Percentiles rank a stretch among this genome's conserved stretches.
phyloP scores from a whole-genome alignment of 1,139 yeast species.

The Kurtzmaniella quercitrusa region DNA sequence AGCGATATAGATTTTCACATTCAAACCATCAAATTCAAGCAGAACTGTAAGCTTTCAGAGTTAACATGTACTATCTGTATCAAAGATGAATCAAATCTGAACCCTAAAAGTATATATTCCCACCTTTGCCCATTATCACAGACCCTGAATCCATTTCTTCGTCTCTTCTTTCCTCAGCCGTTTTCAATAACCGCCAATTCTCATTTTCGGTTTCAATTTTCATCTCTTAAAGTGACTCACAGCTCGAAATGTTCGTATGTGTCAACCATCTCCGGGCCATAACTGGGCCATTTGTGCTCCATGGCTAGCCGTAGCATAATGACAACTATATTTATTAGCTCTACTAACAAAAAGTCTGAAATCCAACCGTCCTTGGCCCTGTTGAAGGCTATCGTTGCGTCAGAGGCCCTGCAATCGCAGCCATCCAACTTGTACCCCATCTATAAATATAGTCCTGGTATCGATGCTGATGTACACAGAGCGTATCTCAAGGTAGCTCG shows the following conservation, averaged over 20 bases:
- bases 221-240: neutral
- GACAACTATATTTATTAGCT: neutral
- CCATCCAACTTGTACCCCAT: conserved; percentile 72
- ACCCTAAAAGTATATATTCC: too few species aligned
- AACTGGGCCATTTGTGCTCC: too few species aligned
- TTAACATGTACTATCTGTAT: too few species aligned
- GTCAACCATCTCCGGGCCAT: neutral
- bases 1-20: too few species aligned
- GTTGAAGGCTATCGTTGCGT: conserved; percentile 38
- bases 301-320: too few species aligned
- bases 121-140: too few species aligned
- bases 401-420: conserved; percentile 12
- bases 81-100: too few species aligned
- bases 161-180: too few species aligned
- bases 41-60: too few species aligned
- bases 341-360: conserved; percentile 21
- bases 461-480: conserved; percentile 79
- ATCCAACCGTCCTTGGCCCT: conserved; percentile 63
- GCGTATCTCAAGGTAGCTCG: conserved; percentile 83
- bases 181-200: neutral
- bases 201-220: neutral
- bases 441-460: conserved; percentile 68
- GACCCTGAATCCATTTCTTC: too few species aligned
- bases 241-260: conserved; percentile 5
- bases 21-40: too few species aligned